These are phyloP conservation scores for Starmerella apicola DNA, from an alignment of 805 yeast species.

Conservation along the genomic window DNA sequence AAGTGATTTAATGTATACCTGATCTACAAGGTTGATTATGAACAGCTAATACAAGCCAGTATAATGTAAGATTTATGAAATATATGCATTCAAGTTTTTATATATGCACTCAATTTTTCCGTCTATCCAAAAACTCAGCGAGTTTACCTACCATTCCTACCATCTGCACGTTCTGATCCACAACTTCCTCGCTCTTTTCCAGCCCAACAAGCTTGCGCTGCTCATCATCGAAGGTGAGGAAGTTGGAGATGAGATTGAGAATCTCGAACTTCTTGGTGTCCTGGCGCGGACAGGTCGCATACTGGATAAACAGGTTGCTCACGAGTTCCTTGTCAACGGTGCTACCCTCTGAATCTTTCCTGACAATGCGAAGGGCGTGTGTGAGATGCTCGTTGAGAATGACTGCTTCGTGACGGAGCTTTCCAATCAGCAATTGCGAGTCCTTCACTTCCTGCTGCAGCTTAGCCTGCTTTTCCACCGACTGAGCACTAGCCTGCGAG, in stretches of 20 bases:
- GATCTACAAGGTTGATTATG: not conserved
- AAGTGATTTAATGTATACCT: not conserved
- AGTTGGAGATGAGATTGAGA: slow-evolving; percentile 66
- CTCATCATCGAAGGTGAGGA: slow-evolving; percentile 76
- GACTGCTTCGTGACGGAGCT: slow-evolving; percentile 87
- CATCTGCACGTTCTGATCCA: slow-evolving; percentile 15
- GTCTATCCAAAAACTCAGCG: slow-evolving; percentile 27
- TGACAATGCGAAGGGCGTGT: slow-evolving; percentile 77
- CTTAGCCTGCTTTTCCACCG: slow-evolving; percentile 9
- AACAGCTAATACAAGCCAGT: too few relatives aligned
- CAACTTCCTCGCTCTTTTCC: slow-evolving; percentile 4
- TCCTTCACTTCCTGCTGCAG: slow-evolving; percentile 41
- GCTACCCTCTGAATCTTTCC: slow-evolving; percentile 61
- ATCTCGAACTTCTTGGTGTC: slow-evolving; percentile 94
- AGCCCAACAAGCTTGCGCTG: slow-evolving; percentile 27
- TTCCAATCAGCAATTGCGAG: slow-evolving; percentile 73
- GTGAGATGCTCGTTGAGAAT: slow-evolving; percentile 87
- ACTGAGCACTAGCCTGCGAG: slow-evolving; percentile 1
- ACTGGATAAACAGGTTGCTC: slow-evolving; percentile 73
- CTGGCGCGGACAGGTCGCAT: slow-evolving; percentile 76
- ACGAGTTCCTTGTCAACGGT: slow-evolving; percentile 80
- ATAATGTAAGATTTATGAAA: too few relatives aligned
- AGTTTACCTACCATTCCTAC: slow-evolving; percentile 29
- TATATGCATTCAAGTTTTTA: slow-evolving; percentile 6
- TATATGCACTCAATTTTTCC: slow-evolving; percentile 24